Base-by-base conservation (phyloP, 2,329 filamentous ascomycete species). In the Canariomyces notabilis region DNA sequence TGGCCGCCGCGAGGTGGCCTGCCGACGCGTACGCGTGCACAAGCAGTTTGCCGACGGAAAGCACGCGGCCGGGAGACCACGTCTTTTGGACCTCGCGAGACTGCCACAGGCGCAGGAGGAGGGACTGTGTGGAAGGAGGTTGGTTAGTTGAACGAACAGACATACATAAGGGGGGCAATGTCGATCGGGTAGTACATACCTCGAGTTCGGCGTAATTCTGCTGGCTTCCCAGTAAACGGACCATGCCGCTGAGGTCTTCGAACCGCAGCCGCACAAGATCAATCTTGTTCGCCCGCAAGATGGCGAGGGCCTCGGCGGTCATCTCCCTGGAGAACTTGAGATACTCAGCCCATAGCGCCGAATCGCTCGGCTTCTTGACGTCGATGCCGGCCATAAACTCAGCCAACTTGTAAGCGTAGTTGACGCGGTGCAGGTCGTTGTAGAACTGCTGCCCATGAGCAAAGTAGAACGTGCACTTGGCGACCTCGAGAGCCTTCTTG, bases 171-270 rank as follows among this genome's bases (percentile, higher is more conserved):
- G n/a, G n/a, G n/a, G n/a, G n/a, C n/a, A n/a, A n/a, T n/a, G n/a
- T n/a, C n/a, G n/a, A n/a, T n/a, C n/a, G n/a, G n/a, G n/a, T n/a
- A n/a, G n/a, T n/a, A n/a, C n/a, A n/a, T n/a, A n/a, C n/a, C 52
- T 75, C 71, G 9, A 75, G 66, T 40, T 73, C 70, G 16, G 60
- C 57, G 48, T 66, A 73, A 55, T 75, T 72, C 46, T 64, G 57
- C 47, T 75, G 72, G 19, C 69, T 67, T 22, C 72, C 73, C 1
- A 77, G 64, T 3, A 77, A 61, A 8, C 65, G 65, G 21, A 74
- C 64, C 2, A 76, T 61, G 6, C 67, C 67, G 15, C 67, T 66
- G 1, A 77, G 59, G 31, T 75, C 71, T 23, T 67, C 62, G 42
- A 72, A 66, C 16, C 64, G 62, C 14, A 77, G 54, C 8, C 66